Evolutionary conservation across 306 rosid genomes (phyloP), one percentile per base, ranked within the genome.

Genomic region (Cucumis hystrix): DNA sequence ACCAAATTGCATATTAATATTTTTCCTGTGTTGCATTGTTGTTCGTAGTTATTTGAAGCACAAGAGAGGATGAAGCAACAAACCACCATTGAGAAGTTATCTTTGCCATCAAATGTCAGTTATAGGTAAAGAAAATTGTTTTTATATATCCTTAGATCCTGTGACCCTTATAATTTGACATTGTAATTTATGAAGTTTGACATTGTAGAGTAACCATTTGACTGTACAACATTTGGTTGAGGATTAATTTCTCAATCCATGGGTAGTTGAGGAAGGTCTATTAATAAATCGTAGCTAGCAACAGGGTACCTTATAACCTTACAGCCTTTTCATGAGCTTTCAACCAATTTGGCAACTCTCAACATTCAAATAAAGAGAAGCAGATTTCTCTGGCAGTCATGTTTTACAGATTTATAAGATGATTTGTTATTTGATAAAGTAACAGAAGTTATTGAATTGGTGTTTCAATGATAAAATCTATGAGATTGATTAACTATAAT

Each of bases 61-160:
- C 97, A 92, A 69, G 98, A 96, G 87, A 89, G 98, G 89, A 92
- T 86, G 91, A 96, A 87, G 86, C 97, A 81, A 80, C 98, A 92
- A 83, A 57, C 78, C 82, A 86, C 85, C 66, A 83, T 91, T 64
- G 99, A 91, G 81, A 92, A 92, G 82, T 41, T 88, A 82, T 83
- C 93, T 1, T 77, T 92, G 77, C 87, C 91, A 8, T 83, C 93
- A 82, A 84, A 84, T 84, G 83, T 90, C 79, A 91, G 98, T 85
- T 89, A 96, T 41, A 89, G 96, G 99, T 96, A 88, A 88, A 95
- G 69, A 77, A 56, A 28, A 65, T 14, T n/a, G 11, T 11, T 37
- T 69, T 70, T 30, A 10, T 0, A 40, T 45, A 25, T 59, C 25
- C 39, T 21, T 8, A 54, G 14, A 33, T 56, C n/a, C 37, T 41